These are phyloP conservation scores for Macroventuria anomochaeta DNA, from an alignment of 2,329 filamentous ascomycete species.

Conservation along the genomic window DNA sequence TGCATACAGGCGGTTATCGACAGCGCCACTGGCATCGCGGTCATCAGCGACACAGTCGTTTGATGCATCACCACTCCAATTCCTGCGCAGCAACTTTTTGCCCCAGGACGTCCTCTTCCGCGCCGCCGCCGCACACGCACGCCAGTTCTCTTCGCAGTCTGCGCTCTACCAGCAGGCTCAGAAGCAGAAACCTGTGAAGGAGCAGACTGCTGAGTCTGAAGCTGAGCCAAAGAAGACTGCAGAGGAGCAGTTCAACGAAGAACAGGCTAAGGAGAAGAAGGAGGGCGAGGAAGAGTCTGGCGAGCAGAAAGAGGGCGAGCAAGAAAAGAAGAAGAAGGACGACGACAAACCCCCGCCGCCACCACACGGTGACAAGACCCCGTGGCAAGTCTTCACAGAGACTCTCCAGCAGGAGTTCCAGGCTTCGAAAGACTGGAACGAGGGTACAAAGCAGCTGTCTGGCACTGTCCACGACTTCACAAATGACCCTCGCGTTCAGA, in stretches of 20 bases:
- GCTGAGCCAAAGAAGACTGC: conserved; percentile 49
- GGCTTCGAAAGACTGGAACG: conserved; percentile 98
- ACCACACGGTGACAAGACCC: conserved; percentile 97
- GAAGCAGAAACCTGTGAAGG: conserved; percentile 45
- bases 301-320: conserved; percentile 54
- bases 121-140: conserved; percentile 52
- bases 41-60: conserved; percentile 33
- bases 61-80: conserved; percentile 39
- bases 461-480: conserved; percentile 88
- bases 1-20: conserved; percentile 57
- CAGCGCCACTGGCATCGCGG: conserved; percentile 28
- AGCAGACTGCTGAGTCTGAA: conserved; percentile 33
- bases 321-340: conserved; percentile 66
- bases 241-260: conserved; percentile 50
- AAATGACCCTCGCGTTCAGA: conserved; percentile 89
- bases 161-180: conserved; percentile 43
- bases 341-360: conserved; percentile 79
- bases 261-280: conserved; percentile 50
- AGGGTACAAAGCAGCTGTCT: conserved; percentile 93
- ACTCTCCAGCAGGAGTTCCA: conserved; percentile 95
- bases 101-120: conserved; percentile 49
- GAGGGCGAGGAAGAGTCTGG: conserved; percentile 56
- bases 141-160: conserved; percentile 54
- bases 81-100: conserved; percentile 54
- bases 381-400: conserved; percentile 98